A percentile compares a stretch with the other conserved stretches of the same genome.
These are phyloP conservation scores for Zygnema cylindricum DNA, from an alignment of 139 green algal species.

Conservation along the genomic window DNA sequence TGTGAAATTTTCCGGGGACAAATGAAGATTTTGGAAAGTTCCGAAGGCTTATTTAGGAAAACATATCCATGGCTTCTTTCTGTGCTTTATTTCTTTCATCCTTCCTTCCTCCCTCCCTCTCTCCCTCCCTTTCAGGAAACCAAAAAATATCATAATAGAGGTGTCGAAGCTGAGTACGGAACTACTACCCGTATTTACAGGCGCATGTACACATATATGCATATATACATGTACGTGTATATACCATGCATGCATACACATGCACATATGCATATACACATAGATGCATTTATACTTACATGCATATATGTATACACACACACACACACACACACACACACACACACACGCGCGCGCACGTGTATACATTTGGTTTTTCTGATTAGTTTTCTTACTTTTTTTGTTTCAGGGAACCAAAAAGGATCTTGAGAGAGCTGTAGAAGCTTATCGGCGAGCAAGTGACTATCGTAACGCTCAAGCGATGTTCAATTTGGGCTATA, in stretches of 20 bases:
- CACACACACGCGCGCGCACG: neutral
- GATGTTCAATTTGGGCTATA: slow-evolving; percentile 93
- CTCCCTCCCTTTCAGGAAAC: neutral
- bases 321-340: neutral
- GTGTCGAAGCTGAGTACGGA: neutral
- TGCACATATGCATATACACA: too few species aligned
- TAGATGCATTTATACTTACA: too few species aligned
- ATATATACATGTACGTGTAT: too few species aligned
- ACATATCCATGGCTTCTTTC: too few species aligned
- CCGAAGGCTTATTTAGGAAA: too few species aligned
- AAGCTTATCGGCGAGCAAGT: slow-evolving; percentile 46
- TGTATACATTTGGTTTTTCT: neutral
- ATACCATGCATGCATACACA: too few species aligned
- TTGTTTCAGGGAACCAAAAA: slow-evolving; percentile 33
- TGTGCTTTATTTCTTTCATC: slow-evolving; percentile 48
- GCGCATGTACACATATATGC: too few species aligned
- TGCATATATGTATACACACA: neutral
- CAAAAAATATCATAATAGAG: neutral
- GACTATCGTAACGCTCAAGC: slow-evolving; percentile 68
- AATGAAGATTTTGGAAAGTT: too few species aligned
- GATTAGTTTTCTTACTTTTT: neutral
- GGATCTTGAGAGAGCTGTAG: slow-evolving; percentile 33
- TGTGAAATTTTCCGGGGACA: too few species aligned
- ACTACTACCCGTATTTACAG: neutral
- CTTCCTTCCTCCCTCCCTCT: slow-evolving; percentile 12